These are phyloP conservation scores for Agapanthus africanus DNA, from an alignment of 106 monocot species.

Conservation along the genomic window DNA sequence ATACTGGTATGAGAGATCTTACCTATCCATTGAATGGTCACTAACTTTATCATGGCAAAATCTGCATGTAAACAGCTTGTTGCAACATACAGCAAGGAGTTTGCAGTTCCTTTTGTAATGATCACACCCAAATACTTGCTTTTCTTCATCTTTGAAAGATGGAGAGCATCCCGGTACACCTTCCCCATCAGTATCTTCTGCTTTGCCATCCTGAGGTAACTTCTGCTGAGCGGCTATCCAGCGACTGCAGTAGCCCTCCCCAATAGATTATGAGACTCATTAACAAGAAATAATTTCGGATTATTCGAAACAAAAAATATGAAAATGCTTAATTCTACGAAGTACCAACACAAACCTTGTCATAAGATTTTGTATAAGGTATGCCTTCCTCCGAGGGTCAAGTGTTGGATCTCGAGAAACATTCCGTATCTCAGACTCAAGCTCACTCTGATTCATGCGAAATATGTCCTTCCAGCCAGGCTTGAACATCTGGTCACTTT, in stretches of 20 bases:
- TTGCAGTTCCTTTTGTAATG: conserved; percentile 99
- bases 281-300: neutral
- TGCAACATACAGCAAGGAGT: conserved; percentile 89
- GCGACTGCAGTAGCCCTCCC: conserved; percentile 36
- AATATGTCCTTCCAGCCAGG: conserved; percentile 99
- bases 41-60: conserved; percentile 99
- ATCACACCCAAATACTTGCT: conserved; percentile 83
- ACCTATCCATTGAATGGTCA: conserved; percentile 99
- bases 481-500: conserved; percentile 83
- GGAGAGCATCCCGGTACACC: conserved; percentile 58
- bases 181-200: conserved; percentile 23
- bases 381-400: conserved; percentile 95
- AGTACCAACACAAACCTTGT: conserved; percentile 60
- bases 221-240: conserved; percentile 99
- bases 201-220: conserved; percentile 42
- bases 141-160: conserved; percentile 74
- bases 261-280: neutral
- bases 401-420: conserved; percentile 87
- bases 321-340: conserved; percentile 9
- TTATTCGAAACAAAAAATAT: conserved; percentile 5
- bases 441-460: conserved; percentile 96
- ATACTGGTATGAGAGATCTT: neutral
- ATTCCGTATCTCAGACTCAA: conserved; percentile 88
- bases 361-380: conserved; percentile 98
- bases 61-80: conserved; percentile 87